Percentiles rank a stretch among this genome's conserved stretches.
Evolutionary conservation across 2,329 filamentous ascomycete genomes (phyloP).

Genomic region (Fusarium brachygibbosum): DNA sequence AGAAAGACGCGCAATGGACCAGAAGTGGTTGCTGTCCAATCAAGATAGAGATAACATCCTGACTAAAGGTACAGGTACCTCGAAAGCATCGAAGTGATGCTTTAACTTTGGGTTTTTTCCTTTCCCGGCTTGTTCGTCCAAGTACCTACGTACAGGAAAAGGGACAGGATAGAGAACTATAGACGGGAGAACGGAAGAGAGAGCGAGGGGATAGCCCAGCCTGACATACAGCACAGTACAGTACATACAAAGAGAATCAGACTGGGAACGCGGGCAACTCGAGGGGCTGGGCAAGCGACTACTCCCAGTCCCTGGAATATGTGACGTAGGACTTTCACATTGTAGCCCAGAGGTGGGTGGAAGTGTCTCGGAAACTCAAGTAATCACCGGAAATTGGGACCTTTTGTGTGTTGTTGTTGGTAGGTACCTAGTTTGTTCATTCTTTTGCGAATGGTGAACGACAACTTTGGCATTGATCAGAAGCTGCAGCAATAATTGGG

Average conservation of each 20-base stretch:
- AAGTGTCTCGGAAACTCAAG: conserved; percentile 26
- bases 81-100: conserved; percentile 27
- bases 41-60: conserved; percentile 9
- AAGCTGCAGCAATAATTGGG: not conserved
- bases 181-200: not conserved
- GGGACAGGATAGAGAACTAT: conserved; percentile 4
- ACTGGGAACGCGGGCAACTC: conserved; percentile 23
- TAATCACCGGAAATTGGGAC: conserved; percentile 5
- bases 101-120: conserved; percentile 28
- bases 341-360: conserved; percentile 2
- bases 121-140: conserved; percentile 30
- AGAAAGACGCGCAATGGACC: conserved; percentile 36
- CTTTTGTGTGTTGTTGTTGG: conserved; percentile 17
- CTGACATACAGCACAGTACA: not conserved
- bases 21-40: conserved; percentile 23
- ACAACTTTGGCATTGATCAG: not conserved
- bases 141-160: not conserved
- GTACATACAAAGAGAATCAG: not conserved
- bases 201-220: conserved; percentile 16
- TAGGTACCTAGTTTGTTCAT: not conserved
- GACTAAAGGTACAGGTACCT: conserved; percentile 10
- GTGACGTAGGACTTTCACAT: conserved; percentile 39
- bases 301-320: conserved; percentile 14
- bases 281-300: conserved; percentile 39
- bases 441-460: not conserved